Evolutionary conservation across 306 rosid species (phyloP).

Genomic region (Vigna unguiculata): DNA sequence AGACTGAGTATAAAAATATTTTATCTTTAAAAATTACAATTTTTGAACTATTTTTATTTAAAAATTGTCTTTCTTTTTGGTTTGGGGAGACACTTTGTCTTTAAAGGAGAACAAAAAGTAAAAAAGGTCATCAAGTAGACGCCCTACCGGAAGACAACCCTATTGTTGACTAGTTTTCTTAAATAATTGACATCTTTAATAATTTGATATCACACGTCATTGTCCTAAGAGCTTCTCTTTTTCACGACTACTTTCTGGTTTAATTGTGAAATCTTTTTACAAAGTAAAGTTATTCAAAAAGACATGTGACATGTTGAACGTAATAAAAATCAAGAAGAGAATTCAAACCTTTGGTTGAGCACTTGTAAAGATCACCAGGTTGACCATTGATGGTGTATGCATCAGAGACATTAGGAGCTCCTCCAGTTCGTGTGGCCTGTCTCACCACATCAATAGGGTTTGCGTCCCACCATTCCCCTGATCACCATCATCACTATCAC

Average conservation of each 20-base stretch:
- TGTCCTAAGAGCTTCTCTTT: not conserved
- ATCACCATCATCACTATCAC: constrained; percentile 23
- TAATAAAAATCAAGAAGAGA: constrained; percentile 15
- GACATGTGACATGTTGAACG: constrained; percentile 21
- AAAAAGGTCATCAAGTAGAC: constrained; percentile 9
- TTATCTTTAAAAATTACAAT: not conserved
- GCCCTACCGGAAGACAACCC: not conserved
- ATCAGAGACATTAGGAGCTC: constrained; percentile 78
- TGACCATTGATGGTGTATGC: constrained; percentile 95
- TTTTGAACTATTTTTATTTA: not conserved
- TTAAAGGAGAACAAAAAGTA: not conserved
- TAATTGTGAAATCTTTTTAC: constrained; percentile 15
- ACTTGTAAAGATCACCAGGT: constrained; percentile 92
- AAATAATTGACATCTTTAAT: constrained; percentile 19
- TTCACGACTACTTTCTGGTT: not conserved
- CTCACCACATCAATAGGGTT: constrained; percentile 81
- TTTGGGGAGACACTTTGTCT: not conserved
- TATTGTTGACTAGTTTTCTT: not conserved
- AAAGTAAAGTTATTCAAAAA: constrained; percentile 17
- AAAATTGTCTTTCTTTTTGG: not conserved
- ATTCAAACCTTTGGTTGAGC: constrained; percentile 74
- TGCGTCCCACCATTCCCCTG: constrained; percentile 98
- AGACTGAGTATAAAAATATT: too few relatives aligned
- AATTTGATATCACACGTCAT: constrained; percentile 4
- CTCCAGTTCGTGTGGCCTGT: constrained; percentile 75